These are phyloP conservation scores for Uncinocarpus reesii DNA, from an alignment of 2,329 filamentous ascomycete genomes.

Conservation along the genomic window DNA sequence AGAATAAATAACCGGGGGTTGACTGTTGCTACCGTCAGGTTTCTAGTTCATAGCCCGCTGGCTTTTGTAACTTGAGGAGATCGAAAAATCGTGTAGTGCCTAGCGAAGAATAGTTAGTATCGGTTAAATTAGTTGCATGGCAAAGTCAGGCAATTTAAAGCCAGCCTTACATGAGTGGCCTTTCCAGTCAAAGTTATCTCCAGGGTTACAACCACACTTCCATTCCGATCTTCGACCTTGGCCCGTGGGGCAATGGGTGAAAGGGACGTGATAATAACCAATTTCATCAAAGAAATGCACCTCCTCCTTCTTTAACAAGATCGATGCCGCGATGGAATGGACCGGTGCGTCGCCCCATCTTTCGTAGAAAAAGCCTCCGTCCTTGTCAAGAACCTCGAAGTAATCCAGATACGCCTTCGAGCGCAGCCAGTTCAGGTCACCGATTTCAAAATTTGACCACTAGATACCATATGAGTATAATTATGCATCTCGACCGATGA, in stretches of 20 bases:
- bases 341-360: slow-evolving; percentile 96
- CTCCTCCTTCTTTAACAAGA: slow-evolving; percentile 84
- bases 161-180: slow-evolving; percentile 76
- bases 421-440: slow-evolving; percentile 85
- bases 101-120: slow-evolving; percentile 26
- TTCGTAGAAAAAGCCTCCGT: slow-evolving; percentile 98
- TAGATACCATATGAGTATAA: slow-evolving; percentile 30
- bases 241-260: slow-evolving; percentile 91
- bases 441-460: slow-evolving; percentile 99
- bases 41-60: slow-evolving; percentile 65
- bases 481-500: not conserved
- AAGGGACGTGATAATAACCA: slow-evolving; percentile 94
- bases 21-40: slow-evolving; percentile 24
- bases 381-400: slow-evolving; percentile 76
- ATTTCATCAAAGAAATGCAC: slow-evolving; percentile 99
- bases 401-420: slow-evolving; percentile 82
- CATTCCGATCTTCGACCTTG: slow-evolving; percentile 74
- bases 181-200: slow-evolving; percentile 99
- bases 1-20: no score
- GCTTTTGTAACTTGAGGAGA: slow-evolving; percentile 68
- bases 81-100: slow-evolving; percentile 82
- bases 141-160: not conserved
- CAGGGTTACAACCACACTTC: slow-evolving; percentile 88
- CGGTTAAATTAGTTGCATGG: not conserved
- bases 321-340: slow-evolving; percentile 85